phyloP scores from a whole-genome alignment of 2,329 filamentous ascomycete genomes.

The Calonectria leucothoes region DNA sequence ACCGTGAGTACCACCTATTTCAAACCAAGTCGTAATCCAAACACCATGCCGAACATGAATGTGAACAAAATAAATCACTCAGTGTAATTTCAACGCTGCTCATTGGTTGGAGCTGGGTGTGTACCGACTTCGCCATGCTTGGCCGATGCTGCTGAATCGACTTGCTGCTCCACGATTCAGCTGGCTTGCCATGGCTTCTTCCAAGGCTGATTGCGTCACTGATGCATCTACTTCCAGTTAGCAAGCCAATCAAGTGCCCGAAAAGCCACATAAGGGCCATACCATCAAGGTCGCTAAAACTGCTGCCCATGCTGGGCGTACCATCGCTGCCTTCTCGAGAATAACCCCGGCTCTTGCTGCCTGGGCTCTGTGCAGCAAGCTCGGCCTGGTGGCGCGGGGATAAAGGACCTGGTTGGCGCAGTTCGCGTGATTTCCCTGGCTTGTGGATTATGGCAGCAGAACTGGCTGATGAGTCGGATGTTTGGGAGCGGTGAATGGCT shows the following conservation, averaged over 20 bases:
- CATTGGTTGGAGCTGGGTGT: slow-evolving; percentile 51
- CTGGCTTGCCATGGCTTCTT: slow-evolving; percentile 77
- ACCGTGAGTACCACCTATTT: slow-evolving; percentile 31
- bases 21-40: slow-evolving; percentile 25
- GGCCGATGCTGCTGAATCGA: slow-evolving; percentile 77
- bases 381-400: slow-evolving; percentile 69
- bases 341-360: slow-evolving; percentile 59
- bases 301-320: slow-evolving; percentile 84
- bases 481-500: slow-evolving; percentile 61
- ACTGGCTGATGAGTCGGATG: slow-evolving; percentile 72
- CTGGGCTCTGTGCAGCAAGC: slow-evolving; percentile 65
- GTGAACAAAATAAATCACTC: slow-evolving; percentile 23
- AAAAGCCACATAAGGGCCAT: slow-evolving; percentile 35
- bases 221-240: slow-evolving; percentile 70
- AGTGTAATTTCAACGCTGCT: slow-evolving; percentile 19
- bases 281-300: slow-evolving; percentile 88
- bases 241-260: slow-evolving; percentile 13
- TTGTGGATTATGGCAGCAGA: slow-evolving; percentile 57
- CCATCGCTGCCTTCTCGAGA: slow-evolving; percentile 76
- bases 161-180: slow-evolving; percentile 52
- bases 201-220: slow-evolving; percentile 82
- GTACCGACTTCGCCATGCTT: slow-evolving; percentile 73
- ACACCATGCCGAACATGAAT: slow-evolving; percentile 35
- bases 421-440: slow-evolving; percentile 46
- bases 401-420: slow-evolving; percentile 57